phyloP scores from a whole-genome alignment of 768 basidiomycete species.

The Russula griseocarnosa region DNA sequence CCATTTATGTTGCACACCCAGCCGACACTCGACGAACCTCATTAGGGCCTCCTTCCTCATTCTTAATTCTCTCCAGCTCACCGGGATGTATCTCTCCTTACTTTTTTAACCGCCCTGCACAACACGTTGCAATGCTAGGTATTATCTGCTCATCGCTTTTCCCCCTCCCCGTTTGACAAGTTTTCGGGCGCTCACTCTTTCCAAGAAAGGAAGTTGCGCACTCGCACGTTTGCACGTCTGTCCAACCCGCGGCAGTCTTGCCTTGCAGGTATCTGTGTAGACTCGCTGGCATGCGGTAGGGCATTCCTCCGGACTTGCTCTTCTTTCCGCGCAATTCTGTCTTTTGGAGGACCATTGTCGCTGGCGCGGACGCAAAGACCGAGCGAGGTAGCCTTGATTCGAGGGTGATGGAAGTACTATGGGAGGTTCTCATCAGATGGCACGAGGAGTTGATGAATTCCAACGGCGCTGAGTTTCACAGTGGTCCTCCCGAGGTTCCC shows the following conservation, averaged over 20 bases:
- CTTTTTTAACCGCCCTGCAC: constrained; percentile 74
- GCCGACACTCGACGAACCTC: not conserved
- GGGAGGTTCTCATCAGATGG: constrained; percentile 73
- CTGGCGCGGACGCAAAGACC: constrained; percentile 60
- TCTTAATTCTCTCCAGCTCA: constrained; percentile 46
- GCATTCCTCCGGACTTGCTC: no score
- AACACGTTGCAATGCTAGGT: constrained; percentile 83
- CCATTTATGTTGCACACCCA: not conserved
- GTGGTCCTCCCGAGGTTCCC: constrained; percentile 27
- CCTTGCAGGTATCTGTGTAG: constrained; percentile 54
- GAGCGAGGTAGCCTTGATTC: constrained; percentile 65
- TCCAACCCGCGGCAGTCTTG: no score
- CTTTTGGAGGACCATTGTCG: constrained; percentile 62
- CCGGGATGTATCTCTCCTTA: constrained; percentile 78
- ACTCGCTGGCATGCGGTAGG: constrained; percentile 33
- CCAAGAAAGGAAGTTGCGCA: no score
- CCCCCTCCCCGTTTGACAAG: no score
- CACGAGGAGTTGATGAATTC: constrained; percentile 36
- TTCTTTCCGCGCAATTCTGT: no score
- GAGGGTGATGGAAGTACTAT: constrained; percentile 65
- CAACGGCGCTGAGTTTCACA: constrained; percentile 52
- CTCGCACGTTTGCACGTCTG: no score
- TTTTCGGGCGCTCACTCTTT: no score
- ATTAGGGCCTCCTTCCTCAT: constrained; percentile 5
- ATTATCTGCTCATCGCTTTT: no score